Base-by-base conservation (phyloP, 768 basidiomycete genomes). In the Pulveroboletus frians region DNA sequence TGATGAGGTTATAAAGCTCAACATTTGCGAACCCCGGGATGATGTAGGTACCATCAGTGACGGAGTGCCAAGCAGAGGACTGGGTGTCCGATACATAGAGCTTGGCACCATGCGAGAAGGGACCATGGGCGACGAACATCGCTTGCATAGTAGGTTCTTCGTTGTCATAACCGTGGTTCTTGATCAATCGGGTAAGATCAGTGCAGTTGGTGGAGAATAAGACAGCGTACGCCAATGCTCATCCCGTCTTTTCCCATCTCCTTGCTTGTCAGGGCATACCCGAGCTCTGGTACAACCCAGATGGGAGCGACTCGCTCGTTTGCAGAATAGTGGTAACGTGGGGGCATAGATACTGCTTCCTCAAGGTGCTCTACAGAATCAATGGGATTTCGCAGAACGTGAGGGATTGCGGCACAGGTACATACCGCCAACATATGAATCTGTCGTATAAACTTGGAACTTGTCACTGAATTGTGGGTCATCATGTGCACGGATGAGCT, bases 111-210 rank as follows among this genome's bases (percentile, higher is more conserved):
- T 79, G 68, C 13, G 86, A 82, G 66, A 92, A 93, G 0, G 93
- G 93, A 1, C 93, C 93, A 61, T 92, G 90, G 9, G 90, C 92
- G 49, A 95, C 84, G 66, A 95, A 94, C 63, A 91, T 84, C 2
- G 92, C 92, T 43, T 83, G 80, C 93, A 95, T 95, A 6, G 84
- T 73, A 11, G 72, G 60, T 36, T 83, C 80, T 15, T 76, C 65
- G 56, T 92, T 93, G 64, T 94, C 92, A 61, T 93, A 96, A 6
- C 93, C 93, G 58, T 96, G 93, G 51, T 83, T 92, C 87, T 90
- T 56, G 29, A 55, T 44, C 15, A 10, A 43, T 17, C 13, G 23
- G 17, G 49, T 5, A n/a, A n/a, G 11, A 32, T 59, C 39, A 53
- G 32, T 5, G 11, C 31, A 37, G 15, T 7, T 5, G 8, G 15